Base-by-base conservation (phyloP, 2,329 filamentous ascomycete genomes). In the Diaporthe sp. region DNA sequence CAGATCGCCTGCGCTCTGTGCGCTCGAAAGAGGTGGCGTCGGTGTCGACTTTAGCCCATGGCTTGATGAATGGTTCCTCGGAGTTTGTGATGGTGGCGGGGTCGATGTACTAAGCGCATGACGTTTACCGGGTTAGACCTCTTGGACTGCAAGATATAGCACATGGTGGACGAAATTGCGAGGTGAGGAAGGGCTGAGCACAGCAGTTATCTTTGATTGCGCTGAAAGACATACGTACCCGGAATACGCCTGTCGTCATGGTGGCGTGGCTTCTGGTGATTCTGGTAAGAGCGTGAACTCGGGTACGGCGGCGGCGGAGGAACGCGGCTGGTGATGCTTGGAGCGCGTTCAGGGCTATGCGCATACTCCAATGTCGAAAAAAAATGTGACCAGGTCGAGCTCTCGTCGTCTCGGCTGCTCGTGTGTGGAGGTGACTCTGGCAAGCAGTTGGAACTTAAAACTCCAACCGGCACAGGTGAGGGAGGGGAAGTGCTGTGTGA, bases 41-140 rank as follows among this genome's bases (percentile, higher is more conserved):
- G 0, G 86, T 87, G 79, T 93, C 92, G 52, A 93, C 92, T 78
- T 93, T 93, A 78, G 84, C 80, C 91, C 91, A 93, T 1, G 91
- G 89, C 79, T 91, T 91, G 71, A 82, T 82, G 77, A 83, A 79
- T 22, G 78, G 77, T 6, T 78, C 83, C 76, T 87, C 76, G 71
- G 67, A 72, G 55, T 75, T 74, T 25, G 73, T 69, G 60, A 84
- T 86, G 30, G 87, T 87, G 1, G 84, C 78, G 1, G 87, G 84
- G 80, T 93, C 91, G 76, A 92, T 90, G 82, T 93, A 90, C 75
- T 87, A 87, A 84, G 93, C 92, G 2, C 15, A 30, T 40, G 33
- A 54, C 17, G 79, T n/a, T 28, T 28, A 33, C 3, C 15, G 13
- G 6, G 45, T 68, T 28, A 68, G 64, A 68, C 33, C 33, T 40